Conservation (phyloP, 164 flowering plant species). For the Litsea cubeba region DNA sequence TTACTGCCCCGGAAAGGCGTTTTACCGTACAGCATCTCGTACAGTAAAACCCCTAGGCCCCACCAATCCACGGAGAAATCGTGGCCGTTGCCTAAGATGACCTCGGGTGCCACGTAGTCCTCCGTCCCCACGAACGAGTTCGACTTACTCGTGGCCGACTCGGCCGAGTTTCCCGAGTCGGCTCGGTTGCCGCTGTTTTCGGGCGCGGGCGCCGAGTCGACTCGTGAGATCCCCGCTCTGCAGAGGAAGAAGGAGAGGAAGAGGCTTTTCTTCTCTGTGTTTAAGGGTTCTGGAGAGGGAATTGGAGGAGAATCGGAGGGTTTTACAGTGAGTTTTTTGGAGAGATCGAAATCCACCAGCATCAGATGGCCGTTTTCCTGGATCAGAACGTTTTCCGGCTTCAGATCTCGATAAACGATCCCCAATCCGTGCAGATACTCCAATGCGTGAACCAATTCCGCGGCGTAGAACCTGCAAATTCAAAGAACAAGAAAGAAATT, state of each 20-base stretch:
- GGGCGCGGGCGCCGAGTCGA: constrained; percentile 15
- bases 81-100: constrained; percentile 70
- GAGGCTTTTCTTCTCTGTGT: constrained; percentile 14
- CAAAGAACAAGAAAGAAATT: background rate
- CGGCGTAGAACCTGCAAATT: constrained; percentile 37
- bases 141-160: constrained; percentile 40
- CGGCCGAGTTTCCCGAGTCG: constrained; percentile 1
- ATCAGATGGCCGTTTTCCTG: constrained; percentile 78
- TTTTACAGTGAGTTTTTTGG: constrained; percentile 45
- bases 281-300: background rate
- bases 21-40: constrained; percentile 85
- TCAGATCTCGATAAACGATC: constrained; percentile 77
- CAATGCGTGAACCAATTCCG: constrained; percentile 75
- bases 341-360: constrained; percentile 90
- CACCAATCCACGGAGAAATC: constrained; percentile 87
- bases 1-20: constrained; percentile 71
- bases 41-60: constrained; percentile 69
- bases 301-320: constrained; percentile 19
- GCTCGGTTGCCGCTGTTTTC: constrained; percentile 1
- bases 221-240: constrained; percentile 30
- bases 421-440: constrained; percentile 72
- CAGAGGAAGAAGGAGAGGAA: constrained; percentile 14
- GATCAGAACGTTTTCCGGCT: constrained; percentile 84
- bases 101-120: constrained; percentile 92
- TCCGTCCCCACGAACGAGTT: constrained; percentile 96